Evolutionary conservation across 2,329 filamentous ascomycete genomes (phyloP), one percentile per base, ranked within the genome.

Genomic region (Talaromyces piceae): DNA sequence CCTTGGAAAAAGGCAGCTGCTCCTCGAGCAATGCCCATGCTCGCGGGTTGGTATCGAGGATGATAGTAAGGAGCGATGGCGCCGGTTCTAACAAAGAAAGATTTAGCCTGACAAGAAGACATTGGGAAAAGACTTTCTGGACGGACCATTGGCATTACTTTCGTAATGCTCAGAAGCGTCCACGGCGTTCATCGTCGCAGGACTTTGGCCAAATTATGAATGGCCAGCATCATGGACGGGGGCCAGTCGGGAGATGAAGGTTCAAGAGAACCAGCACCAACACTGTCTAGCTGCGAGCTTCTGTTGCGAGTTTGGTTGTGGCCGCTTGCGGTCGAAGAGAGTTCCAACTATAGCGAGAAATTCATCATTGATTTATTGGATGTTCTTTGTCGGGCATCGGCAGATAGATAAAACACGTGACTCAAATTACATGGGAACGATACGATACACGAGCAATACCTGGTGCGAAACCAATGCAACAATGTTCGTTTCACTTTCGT

Each of bases 11-110:
- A 25, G 91, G 83, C 6, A 97, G 82, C 27, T 80, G 81, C 51
- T 82, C 72, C 54, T 84, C 77, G 41, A 97, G 80, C 54, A 88
- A 78, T 5, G 88, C 83, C 93, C 93, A 95, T 61, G 93, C 91
- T 61, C 91, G 87, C 2, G 93, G 93, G 67, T 98, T 98, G 23
- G 91, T 96, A 74, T 98, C 93, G 73, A 98, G 80, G 63, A 98
- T 79, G 62, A 98, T 84, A 59, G 89, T 86, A 48, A 96, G 82
- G 30, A 98, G 83, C 12, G 91, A 95, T 0, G 93, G 88, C 9
- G 80, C 73, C 33, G 78, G 75, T 52, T 77, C 79, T 79, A 56
- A 12, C n/a, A 41, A 56, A 48, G 45, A 43, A 3, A 37, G 7
- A 18, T 18, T 37, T n/a, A n/a, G 16, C 6, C 20, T 13, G 20